These are phyloP conservation scores for Blastomyces silverae DNA, from an alignment of 2,329 filamentous ascomycete genomes.

Conservation along the genomic window DNA sequence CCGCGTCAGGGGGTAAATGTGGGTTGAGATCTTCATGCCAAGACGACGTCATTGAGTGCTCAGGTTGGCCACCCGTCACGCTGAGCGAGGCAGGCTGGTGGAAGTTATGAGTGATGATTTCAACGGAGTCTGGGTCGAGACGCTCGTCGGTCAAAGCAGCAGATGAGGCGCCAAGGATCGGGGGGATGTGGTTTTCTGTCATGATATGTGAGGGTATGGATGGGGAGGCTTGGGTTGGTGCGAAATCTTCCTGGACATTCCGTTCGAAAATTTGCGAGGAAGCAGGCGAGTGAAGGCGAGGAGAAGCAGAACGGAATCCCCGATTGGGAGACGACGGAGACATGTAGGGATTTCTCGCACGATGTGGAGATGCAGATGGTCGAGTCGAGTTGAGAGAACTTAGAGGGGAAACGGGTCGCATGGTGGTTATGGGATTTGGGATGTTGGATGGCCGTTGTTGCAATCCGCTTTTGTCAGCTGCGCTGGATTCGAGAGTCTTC, in stretches of 20 bases:
- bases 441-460: slow-evolving; percentile 19
- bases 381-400: slow-evolving; percentile 41
- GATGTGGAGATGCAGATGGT: slow-evolving; percentile 39
- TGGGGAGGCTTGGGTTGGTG: slow-evolving; percentile 63
- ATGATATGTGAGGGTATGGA: slow-evolving; percentile 91
- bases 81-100: slow-evolving; percentile 72
- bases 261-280: slow-evolving; percentile 80
- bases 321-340: slow-evolving; percentile 59
- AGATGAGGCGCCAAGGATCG: slow-evolving; percentile 84
- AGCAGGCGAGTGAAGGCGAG: slow-evolving; percentile 70
- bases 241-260: slow-evolving; percentile 74
- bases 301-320: slow-evolving; percentile 61
- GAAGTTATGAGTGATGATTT: slow-evolving; percentile 80
- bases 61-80: slow-evolving; percentile 47
- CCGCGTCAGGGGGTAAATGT: slow-evolving; percentile 48
- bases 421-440: slow-evolving; percentile 30
- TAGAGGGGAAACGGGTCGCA: slow-evolving; percentile 28
- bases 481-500: background rate
- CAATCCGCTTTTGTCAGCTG: background rate
- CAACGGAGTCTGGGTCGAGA: slow-evolving; percentile 79
- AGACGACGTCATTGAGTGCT: slow-evolving; percentile 33
- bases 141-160: slow-evolving; percentile 82
- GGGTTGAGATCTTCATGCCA: slow-evolving; percentile 50
- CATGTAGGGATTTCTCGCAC: slow-evolving; percentile 29
- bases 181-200: slow-evolving; percentile 88